Evolutionary conservation across 306 rosid species (phyloP).

Genomic region (Cyclanthera cordifolia): DNA sequence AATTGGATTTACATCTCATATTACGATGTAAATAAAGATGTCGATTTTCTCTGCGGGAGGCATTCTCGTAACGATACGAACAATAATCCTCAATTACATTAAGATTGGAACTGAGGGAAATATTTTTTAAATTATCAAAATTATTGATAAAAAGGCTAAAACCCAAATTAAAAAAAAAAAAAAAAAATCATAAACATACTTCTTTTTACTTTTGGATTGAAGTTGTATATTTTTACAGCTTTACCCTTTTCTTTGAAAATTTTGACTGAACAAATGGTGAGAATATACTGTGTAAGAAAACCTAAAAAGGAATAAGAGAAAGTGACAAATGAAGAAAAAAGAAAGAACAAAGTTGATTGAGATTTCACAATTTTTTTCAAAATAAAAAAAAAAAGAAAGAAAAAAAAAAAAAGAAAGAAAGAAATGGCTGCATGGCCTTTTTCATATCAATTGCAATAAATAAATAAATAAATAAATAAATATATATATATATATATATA

Average conservation of each 20-base stretch:
- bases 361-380: no score
- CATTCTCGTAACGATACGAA: no score
- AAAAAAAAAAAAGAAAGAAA: neutral
- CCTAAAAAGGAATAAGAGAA: neutral
- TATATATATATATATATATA: no score
- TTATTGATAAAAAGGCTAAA: no score
- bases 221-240: neutral
- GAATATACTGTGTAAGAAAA: constrained; percentile 7
- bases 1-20: no score
- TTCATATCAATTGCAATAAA: neutral
- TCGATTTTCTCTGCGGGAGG: no score
- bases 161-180: no score
- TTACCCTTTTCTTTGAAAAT: neutral
- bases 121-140: no score
- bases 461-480: no score
- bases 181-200: neutral
- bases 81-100: no score
- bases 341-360: neutral
- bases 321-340: constrained; percentile 3
- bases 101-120: no score
- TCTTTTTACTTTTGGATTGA: neutral
- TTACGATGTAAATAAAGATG: no score
- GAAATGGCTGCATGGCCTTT: neutral
- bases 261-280: neutral
- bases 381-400: neutral